Conservation (phyloP, 1,284 basidiomycete species). For the Polyporus tsugae region DNA sequence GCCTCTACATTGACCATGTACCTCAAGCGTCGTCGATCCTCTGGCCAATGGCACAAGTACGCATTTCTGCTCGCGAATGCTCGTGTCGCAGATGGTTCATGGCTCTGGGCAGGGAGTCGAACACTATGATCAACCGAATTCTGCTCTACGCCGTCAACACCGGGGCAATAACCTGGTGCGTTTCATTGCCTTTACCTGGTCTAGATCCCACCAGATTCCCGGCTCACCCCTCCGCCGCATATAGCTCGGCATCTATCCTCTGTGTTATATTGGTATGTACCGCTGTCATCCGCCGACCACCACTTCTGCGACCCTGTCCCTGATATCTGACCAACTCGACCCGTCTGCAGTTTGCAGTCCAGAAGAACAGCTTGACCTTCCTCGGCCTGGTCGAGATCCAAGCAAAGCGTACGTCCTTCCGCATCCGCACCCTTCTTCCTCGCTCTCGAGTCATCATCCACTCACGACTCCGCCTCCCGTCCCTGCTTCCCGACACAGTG, state of each 20-base stretch:
- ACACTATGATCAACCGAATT: slow-evolving; percentile 28
- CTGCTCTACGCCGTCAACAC: slow-evolving; percentile 33
- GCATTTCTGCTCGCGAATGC: not conserved
- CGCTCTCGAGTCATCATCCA: not conserved
- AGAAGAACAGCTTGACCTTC: slow-evolving; percentile 31
- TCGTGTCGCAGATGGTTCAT: not conserved
- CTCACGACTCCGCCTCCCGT: not conserved
- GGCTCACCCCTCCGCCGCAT: not conserved
- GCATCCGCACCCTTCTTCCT: not conserved
- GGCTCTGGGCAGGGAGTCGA: slow-evolving; percentile 20
- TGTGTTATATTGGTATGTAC: slow-evolving; percentile 28
- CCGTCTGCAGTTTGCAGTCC: slow-evolving; percentile 24
- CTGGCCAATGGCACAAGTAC: slow-evolving; percentile 24
- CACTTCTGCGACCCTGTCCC: not conserved
- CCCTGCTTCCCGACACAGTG: slow-evolving; percentile 15
- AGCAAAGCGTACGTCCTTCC: slow-evolving; percentile 24
- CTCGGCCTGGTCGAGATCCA: slow-evolving; percentile 33
- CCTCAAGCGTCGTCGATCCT: slow-evolving; percentile 26
- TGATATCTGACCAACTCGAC: not conserved
- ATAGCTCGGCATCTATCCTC: slow-evolving; percentile 27
- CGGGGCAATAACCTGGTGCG: slow-evolving; percentile 31
- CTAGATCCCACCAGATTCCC: not conserved
- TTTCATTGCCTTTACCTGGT: not conserved
- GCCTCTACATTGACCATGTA: slow-evolving; percentile 27
- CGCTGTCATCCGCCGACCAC: not conserved